phyloP scores from a whole-genome alignment of 164 flowering plant species.

The Litsea cubeba region DNA sequence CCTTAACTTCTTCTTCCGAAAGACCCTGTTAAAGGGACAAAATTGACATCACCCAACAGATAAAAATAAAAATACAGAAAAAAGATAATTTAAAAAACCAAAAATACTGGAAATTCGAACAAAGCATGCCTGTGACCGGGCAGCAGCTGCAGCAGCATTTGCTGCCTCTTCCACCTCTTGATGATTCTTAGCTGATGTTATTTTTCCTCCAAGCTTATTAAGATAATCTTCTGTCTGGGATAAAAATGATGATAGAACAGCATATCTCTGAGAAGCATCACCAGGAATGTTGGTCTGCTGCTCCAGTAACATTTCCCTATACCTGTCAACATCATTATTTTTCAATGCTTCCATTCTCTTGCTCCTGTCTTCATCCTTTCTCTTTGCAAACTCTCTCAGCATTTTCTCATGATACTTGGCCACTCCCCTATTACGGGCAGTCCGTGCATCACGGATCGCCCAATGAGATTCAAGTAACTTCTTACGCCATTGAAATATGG shows the following conservation, averaged over 20 bases:
- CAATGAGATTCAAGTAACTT: constrained; percentile 96
- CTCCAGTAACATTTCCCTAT: constrained; percentile 92
- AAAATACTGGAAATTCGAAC: not conserved
- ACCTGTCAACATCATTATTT: constrained; percentile 98
- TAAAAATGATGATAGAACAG: constrained; percentile 90
- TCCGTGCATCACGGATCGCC: constrained; percentile 98
- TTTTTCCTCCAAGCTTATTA: constrained; percentile 84
- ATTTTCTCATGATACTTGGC: constrained; percentile 97
- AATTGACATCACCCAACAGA: not conserved
- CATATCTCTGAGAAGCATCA: constrained; percentile 92
- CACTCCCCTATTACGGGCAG: constrained; percentile 94
- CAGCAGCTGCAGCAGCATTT: constrained; percentile 79
- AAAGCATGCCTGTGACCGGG: constrained; percentile 74
- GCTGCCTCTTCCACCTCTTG: constrained; percentile 97
- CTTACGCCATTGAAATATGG: constrained; percentile 95
- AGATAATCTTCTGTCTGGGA: constrained; percentile 96
- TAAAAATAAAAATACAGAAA: not conserved
- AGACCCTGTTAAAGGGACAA: constrained; percentile 59
- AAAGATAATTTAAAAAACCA: not conserved
- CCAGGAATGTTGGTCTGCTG: constrained; percentile 94
- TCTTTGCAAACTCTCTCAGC: constrained; percentile 93
- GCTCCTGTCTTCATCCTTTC: constrained; percentile 85
- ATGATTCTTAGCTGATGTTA: constrained; percentile 87
- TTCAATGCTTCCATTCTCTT: constrained; percentile 99
- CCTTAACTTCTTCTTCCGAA: constrained; percentile 94